A percentile compares a stretch with the other conserved stretches of the same genome.
Conservation (phyloP, 345 rosid genomes). For the Citrus inodora region DNA sequence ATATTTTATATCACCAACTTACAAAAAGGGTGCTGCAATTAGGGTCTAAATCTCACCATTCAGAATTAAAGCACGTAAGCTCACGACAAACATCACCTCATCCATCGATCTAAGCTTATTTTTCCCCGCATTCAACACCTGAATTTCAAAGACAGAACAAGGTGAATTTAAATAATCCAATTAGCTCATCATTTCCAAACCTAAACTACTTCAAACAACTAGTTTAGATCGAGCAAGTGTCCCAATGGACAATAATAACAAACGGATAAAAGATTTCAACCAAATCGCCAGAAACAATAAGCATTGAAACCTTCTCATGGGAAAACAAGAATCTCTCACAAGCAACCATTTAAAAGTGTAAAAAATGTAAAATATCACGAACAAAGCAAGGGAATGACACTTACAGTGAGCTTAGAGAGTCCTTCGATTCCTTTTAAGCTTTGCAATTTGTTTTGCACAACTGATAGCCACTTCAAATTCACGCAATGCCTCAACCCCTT, state of each 20-base stretch:
- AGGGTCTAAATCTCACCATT: constrained; percentile 48
- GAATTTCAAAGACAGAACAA: constrained; percentile 4
- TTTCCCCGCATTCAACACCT: constrained; percentile 95
- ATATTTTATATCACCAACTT: not conserved
- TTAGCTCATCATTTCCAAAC: not conserved
- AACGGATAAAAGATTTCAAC: not conserved
- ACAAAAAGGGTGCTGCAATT: not conserved
- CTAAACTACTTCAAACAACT: not conserved
- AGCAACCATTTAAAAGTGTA: not conserved
- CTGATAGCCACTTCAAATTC: constrained; percentile 85
- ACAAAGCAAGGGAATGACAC: not conserved
- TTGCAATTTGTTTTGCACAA: constrained; percentile 76
- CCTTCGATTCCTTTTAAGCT: constrained; percentile 75
- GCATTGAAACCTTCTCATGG: not conserved
- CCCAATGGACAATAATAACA: not conserved
- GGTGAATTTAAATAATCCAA: not conserved
- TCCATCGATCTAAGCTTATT: constrained; percentile 80
- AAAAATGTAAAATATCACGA: not conserved
- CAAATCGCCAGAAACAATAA: not conserved
- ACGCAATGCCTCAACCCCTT: constrained; percentile 67
- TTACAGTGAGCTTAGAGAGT: constrained; percentile 67
- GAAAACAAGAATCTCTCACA: not conserved
- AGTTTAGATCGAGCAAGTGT: too few species aligned
- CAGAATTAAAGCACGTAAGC: constrained; percentile 80
- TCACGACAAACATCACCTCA: constrained; percentile 57